Evolutionary conservation across 139 green algal genomes (phyloP), one percentile per base, ranked within the genome.

Genomic region (Coccomyxa sp.): DNA sequence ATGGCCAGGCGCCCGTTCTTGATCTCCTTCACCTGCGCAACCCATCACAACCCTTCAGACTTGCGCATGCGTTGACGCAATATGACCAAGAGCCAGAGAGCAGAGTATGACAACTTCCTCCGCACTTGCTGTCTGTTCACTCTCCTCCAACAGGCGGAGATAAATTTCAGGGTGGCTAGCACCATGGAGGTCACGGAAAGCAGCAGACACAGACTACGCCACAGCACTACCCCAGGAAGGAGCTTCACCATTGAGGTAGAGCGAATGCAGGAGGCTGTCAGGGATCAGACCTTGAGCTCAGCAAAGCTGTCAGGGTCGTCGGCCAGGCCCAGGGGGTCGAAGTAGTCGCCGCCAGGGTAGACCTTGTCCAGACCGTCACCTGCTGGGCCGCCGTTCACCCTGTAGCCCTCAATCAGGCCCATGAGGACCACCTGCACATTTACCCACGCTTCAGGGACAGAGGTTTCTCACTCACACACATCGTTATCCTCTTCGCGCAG

Each of bases 241-340:
- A n/a, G n/a, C n/a, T n/a, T n/a, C n/a, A n/a, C n/a, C n/a, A n/a
- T n/a, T n/a, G n/a, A n/a, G n/a, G n/a, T n/a, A n/a, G n/a, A 2
- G 3, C 50, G 27, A 64, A 64, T 31, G 83, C 64, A 64, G 50
- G 50, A 64, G 50, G 50, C 2, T 10, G 7, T 5, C 33, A 75
- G 6, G 37, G 70, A 75, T 41, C 27, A 22, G 36, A 77, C 39
- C 39, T 39, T 77, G 39, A 90, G 82, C 89, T 93, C 89, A 77
- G 90, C 86, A 72, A 92, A 91, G 35, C 84, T 82, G 64, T 91
- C 86, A 78, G 86, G 90, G 90, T 94, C 95, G 84, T 98, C 96
- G 87, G 96, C 96, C 79, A 98, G 87, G 83, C 94, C 94, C 79
- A 98, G 88, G 86, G 95, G 95, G 93, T 98, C 95, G 73, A 98